A percentile compares a stretch with the other conserved stretches of the same genome.
phyloP scores from a whole-genome alignment of 768 basidiomycete genomes.

The Clavulina sp. region DNA sequence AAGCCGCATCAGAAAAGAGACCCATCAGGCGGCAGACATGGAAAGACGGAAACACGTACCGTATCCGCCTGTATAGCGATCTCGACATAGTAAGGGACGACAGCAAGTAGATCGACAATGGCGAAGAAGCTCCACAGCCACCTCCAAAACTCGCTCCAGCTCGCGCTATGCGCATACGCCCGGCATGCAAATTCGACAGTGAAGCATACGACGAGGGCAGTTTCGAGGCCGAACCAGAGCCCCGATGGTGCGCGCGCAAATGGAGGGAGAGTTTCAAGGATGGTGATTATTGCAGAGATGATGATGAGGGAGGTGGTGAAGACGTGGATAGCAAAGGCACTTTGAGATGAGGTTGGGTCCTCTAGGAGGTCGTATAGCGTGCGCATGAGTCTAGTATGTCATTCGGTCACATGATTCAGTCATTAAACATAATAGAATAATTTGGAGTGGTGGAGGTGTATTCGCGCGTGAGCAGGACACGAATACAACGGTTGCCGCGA shows the following conservation, averaged over 20 bases:
- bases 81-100: constrained; percentile 81
- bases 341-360: constrained; percentile 53
- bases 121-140: constrained; percentile 69
- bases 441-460: no score
- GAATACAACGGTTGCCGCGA: no score
- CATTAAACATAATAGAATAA: no score
- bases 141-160: constrained; percentile 38
- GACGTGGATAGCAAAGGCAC: constrained; percentile 63
- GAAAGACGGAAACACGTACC: constrained; percentile 25
- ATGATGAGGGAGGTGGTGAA: constrained; percentile 54
- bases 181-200: constrained; percentile 69
- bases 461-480: no score
- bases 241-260: constrained; percentile 51
- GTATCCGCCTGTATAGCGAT: constrained; percentile 71
- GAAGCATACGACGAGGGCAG: constrained; percentile 65
- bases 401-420: no score
- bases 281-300: constrained; percentile 54
- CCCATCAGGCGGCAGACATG: not conserved
- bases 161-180: constrained; percentile 55
- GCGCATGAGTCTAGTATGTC: constrained; percentile 33
- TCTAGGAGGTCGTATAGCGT: constrained; percentile 57
- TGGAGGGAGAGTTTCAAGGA: constrained; percentile 63
- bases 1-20: not conserved
- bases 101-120: constrained; percentile 69
- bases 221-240: constrained; percentile 79